Evolutionary conservation across 2,329 filamentous ascomycete genomes (phyloP).

Genomic region (Fusarium buxicola): DNA sequence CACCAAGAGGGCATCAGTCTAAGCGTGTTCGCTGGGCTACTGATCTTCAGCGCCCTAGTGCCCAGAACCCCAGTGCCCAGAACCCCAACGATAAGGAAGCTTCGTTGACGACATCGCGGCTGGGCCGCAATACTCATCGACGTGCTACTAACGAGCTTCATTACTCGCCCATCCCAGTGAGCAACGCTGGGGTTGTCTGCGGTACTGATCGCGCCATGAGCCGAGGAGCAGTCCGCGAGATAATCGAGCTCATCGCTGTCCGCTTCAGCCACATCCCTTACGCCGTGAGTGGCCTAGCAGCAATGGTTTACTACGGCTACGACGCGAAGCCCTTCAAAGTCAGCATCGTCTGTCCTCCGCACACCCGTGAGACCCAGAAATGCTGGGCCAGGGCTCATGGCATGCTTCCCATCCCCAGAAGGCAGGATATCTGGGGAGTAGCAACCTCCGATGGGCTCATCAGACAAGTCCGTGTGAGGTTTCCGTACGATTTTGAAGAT

Average conservation of each 20-base stretch:
- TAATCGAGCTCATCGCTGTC: constrained; percentile 55
- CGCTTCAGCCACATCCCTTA: constrained; percentile 59
- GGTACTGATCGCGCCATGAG: constrained; percentile 42
- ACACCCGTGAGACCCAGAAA: constrained; percentile 51
- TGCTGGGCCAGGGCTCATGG: constrained; percentile 56
- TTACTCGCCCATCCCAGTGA: constrained; percentile 17
- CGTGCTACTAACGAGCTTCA: constrained; percentile 10
- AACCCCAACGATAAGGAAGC: constrained; percentile 22
- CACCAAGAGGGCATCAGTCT: not conserved
- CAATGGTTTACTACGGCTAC: constrained; percentile 59
- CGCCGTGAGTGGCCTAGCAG: constrained; percentile 59
- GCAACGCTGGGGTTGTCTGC: constrained; percentile 24
- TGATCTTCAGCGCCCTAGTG: constrained; percentile 3
- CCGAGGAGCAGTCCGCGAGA: constrained; percentile 48
- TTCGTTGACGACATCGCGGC: constrained; percentile 21
- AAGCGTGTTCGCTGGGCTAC: not conserved
- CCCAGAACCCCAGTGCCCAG: constrained; percentile 25
- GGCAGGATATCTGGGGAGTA: constrained; percentile 53
- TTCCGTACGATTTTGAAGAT: constrained; percentile 49
- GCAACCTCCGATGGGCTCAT: constrained; percentile 46
- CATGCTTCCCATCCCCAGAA: constrained; percentile 42
- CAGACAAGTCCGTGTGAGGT: constrained; percentile 53
- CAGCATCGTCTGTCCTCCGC: constrained; percentile 55
- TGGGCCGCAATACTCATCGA: constrained; percentile 13
- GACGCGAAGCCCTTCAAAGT: constrained; percentile 48